phyloP scores from a whole-genome alignment of 2,329 filamentous ascomycete species.

The Penicillium sp. region DNA sequence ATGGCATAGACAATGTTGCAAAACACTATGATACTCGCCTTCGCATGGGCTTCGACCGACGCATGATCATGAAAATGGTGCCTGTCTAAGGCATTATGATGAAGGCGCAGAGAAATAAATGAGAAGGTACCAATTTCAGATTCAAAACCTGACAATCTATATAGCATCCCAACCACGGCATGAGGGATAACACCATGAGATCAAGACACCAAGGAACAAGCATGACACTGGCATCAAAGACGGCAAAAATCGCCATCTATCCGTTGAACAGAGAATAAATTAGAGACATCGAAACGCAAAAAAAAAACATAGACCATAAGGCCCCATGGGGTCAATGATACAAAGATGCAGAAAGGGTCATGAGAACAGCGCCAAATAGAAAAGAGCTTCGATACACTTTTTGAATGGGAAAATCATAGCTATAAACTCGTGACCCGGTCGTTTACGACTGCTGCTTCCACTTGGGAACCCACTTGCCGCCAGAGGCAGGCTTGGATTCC shows the following conservation, averaged over 20 bases:
- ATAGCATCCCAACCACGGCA: neutral
- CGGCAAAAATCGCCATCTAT: neutral
- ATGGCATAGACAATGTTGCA: too few relatives aligned
- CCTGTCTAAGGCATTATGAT: neutral
- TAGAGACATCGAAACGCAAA: conserved; percentile 19
- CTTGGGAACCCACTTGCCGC: conserved; percentile 39
- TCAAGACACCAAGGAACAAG: neutral
- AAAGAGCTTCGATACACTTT: conserved; percentile 27
- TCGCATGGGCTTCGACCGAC: too few relatives aligned
- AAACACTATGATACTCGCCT: too few relatives aligned
- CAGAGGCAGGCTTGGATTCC: conserved; percentile 28
- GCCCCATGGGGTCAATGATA: conserved; percentile 24
- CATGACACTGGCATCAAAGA: neutral
- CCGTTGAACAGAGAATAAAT: conserved; percentile 15
- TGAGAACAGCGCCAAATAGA: conserved; percentile 28
- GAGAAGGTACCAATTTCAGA: conserved; percentile 11
- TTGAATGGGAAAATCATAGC: conserved; percentile 24
- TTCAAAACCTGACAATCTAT: conserved; percentile 5
- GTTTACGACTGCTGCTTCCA: conserved; percentile 42
- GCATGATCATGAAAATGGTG: too few relatives aligned
- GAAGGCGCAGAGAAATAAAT: neutral
- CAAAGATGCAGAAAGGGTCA: conserved; percentile 29
- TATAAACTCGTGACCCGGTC: conserved; percentile 15
- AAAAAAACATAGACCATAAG: conserved; percentile 14
- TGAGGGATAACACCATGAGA: neutral